A percentile compares a stretch with the other conserved stretches of the same genome.
phyloP scores from a whole-genome alignment of 1,284 basidiomycete species.

The Chondrostereum purpureum region DNA sequence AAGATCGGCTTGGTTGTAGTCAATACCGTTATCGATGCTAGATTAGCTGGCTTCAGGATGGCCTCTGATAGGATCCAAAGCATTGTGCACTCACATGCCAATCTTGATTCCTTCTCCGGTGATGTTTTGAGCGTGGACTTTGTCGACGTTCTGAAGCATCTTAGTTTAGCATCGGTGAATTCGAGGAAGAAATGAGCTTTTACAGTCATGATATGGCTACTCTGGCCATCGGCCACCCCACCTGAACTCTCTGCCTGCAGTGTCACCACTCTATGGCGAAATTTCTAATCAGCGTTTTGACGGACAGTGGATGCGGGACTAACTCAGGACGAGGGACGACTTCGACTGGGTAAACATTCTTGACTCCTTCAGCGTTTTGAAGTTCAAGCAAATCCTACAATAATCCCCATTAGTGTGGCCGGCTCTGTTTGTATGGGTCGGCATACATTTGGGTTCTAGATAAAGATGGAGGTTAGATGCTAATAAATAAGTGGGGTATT shows the following conservation, averaged over 20 bases:
- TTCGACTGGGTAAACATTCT: slow-evolving; percentile 23
- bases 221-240: slow-evolving; percentile 17
- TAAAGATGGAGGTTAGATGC: background rate
- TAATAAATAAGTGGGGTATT: background rate
- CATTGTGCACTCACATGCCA: slow-evolving; percentile 33
- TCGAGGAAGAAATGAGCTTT: slow-evolving; percentile 20
- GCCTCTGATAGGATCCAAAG: background rate
- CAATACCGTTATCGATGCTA: slow-evolving; percentile 28
- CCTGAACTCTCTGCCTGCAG: slow-evolving; percentile 6
- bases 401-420: background rate
- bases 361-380: slow-evolving; percentile 20
- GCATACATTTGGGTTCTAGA: no score
- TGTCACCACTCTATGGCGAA: background rate
- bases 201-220: slow-evolving; percentile 28
- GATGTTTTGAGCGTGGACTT: slow-evolving; percentile 43
- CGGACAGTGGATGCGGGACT: no score
- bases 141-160: slow-evolving; percentile 38
- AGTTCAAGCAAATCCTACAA: slow-evolving; percentile 17
- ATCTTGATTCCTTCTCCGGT: slow-evolving; percentile 46
- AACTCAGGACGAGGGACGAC: slow-evolving; percentile 22
- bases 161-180: no score
- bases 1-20: slow-evolving; percentile 47
- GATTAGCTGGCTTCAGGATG: no score
- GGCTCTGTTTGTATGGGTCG: background rate
- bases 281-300: background rate